Conservation (phyloP, 164 flowering plant genomes). For the Berberis vulgaris region DNA sequence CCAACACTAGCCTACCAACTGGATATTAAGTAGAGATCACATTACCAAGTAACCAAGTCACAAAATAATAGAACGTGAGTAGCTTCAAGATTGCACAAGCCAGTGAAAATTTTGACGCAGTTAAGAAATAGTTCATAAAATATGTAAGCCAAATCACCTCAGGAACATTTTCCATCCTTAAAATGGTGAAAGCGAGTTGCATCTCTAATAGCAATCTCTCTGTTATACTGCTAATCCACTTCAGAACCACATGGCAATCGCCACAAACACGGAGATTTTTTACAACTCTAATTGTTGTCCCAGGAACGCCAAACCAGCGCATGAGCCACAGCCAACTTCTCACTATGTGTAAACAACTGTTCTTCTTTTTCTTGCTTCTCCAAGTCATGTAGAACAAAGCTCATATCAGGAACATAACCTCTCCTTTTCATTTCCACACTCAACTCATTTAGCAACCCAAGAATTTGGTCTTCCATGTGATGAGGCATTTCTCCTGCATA, state of each 20-base stretch:
- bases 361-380: slow-evolving; percentile 63
- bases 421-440: slow-evolving; percentile 60
- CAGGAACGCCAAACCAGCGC: slow-evolving; percentile 63
- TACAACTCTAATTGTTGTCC: slow-evolving; percentile 45
- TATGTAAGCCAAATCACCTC: slow-evolving; percentile 37
- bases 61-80: background rate
- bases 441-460: slow-evolving; percentile 37
- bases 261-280: slow-evolving; percentile 78
- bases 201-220: slow-evolving; percentile 69
- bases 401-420: slow-evolving; percentile 76
- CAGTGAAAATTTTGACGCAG: background rate
- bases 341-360: slow-evolving; percentile 73
- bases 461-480: slow-evolving; percentile 55
- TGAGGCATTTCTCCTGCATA: slow-evolving; percentile 61
- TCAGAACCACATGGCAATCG: slow-evolving; percentile 67
- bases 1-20: too few relatives aligned
- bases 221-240: slow-evolving; percentile 37
- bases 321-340: slow-evolving; percentile 72
- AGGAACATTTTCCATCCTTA: slow-evolving; percentile 59
- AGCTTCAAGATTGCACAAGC: background rate
- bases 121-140: background rate
- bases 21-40: too few relatives aligned
- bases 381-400: slow-evolving; percentile 63
- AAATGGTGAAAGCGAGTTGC: slow-evolving; percentile 78
- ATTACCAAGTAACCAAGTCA: background rate